Base-by-base conservation (phyloP, 2,329 filamentous ascomycete genomes). In the Botrytis paeoniae region DNA sequence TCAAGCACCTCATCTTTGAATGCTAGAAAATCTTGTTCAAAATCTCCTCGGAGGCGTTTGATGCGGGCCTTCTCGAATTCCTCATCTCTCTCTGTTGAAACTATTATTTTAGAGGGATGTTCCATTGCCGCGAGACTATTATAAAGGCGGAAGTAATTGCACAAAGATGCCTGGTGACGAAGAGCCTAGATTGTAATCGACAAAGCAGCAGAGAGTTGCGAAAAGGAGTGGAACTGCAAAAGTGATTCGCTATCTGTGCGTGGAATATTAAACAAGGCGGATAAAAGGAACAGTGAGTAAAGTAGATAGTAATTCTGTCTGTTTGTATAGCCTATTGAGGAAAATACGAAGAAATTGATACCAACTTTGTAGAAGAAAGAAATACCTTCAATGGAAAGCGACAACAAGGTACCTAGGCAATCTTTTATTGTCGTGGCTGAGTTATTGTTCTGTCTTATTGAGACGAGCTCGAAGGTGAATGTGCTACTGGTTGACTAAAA, bases 1-100 rank as follows among this genome's bases (percentile, higher is more conserved):
- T 57, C 65, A 41, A 57, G 39, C 16, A 69, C 45, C 51, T 69
- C 65, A 16, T 57, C 29, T 57, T 41, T 29, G 37, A 69, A 69
- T 32, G 48, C 37, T 22, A 32, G 48, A 32, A 32, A 69, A 14
- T 41, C 39, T 18, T 39, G 39, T n/a, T 51, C 65, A 29, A 14
- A 57, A 7, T 51, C 37, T 32, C 45, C 51, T 57, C n/a, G 48
- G n/a, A 69, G 48, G n/a, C 18, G 35, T 57, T 57, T n/a, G 25
- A 57, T 35, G 7, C 65, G 65, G 25, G 65, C 65, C n/a, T 57
- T 69, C n/a, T 69, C 65, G 14, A 39, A n/a, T 1, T 57, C n/a
- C 22, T 51, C 29, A 7, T 57, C 48, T 29, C 64, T 35, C 9
- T 48, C 45, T 29, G 65, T 69, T 25, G 48, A 57, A 32, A 20